phyloP scores from a whole-genome alignment of 1,284 basidiomycete species.

The Coniferiporia sulphurascens region DNA sequence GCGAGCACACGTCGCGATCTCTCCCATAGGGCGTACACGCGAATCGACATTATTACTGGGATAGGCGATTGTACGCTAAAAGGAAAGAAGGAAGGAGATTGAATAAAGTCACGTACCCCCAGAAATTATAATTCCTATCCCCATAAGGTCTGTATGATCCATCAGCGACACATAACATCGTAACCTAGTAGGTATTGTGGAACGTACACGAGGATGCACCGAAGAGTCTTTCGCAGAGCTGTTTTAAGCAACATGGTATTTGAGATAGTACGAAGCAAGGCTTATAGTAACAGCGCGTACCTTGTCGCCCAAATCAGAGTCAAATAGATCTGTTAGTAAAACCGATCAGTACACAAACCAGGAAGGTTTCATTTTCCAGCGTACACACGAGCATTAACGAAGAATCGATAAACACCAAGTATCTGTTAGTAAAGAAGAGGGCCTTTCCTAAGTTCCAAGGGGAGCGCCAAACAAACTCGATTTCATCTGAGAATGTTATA shows the following conservation, averaged over 20 bases:
- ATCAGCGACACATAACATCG: neutral
- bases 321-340: slow-evolving; percentile 29
- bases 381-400: slow-evolving; percentile 3
- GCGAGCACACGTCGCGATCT: neutral
- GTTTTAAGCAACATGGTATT: neutral
- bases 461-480: slow-evolving; percentile 12
- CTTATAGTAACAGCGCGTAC: neutral
- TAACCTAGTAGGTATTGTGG: neutral
- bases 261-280: neutral
- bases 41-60: slow-evolving; percentile 8
- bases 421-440: slow-evolving; percentile 12
- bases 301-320: neutral
- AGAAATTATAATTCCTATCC: neutral
- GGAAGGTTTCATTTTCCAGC: neutral
- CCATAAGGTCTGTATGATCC: neutral
- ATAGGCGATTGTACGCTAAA: neutral
- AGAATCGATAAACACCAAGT: slow-evolving; percentile 9
- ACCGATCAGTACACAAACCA: slow-evolving; percentile 41
- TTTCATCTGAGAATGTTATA: neutral
- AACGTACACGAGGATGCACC: neutral
- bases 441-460: slow-evolving; percentile 5
- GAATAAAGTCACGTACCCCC: neutral
- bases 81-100: neutral
- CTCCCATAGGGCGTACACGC: slow-evolving; percentile 13
- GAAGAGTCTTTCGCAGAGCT: neutral